phyloP scores from a whole-genome alignment of 805 yeast genomes.

The Saccharomycopsis oosterbeekiorum region DNA sequence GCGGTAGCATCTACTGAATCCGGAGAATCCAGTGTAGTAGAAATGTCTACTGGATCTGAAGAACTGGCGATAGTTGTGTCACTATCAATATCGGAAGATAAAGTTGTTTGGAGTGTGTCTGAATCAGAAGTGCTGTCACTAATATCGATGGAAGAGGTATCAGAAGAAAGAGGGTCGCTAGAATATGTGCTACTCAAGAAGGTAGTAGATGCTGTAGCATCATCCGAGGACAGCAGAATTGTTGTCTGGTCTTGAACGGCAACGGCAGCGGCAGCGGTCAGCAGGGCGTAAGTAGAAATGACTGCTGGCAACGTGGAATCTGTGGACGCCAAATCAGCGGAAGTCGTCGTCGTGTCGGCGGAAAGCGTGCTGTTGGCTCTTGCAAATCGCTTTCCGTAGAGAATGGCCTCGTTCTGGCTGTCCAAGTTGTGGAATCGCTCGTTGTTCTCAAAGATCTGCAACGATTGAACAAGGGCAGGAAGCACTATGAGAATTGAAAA shows the following conservation, averaged over 20 bases:
- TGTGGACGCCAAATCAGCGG: background rate
- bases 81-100: no score
- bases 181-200: no score
- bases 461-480: background rate
- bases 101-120: no score
- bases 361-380: background rate
- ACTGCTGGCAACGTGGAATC: no score
- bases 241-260: no score
- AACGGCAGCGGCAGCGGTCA: no score
- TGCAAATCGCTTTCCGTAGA: background rate
- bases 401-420: background rate
- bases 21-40: background rate
- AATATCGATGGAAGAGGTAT: no score
- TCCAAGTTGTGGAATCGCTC: background rate
- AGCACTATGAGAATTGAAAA: background rate
- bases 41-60: background rate
- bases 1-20: background rate
- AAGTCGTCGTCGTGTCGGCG: background rate
- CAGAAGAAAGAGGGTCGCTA: no score
- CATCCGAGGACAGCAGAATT: no score
- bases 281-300: no score
- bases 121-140: no score
- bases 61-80: background rate
- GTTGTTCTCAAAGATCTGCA: background rate
- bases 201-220: no score